A percentile compares a stretch with the other conserved stretches of the same genome.
Conservation (phyloP, 495 filamentous ascomycete genomes). For the Penicillium crystallinum region DNA sequence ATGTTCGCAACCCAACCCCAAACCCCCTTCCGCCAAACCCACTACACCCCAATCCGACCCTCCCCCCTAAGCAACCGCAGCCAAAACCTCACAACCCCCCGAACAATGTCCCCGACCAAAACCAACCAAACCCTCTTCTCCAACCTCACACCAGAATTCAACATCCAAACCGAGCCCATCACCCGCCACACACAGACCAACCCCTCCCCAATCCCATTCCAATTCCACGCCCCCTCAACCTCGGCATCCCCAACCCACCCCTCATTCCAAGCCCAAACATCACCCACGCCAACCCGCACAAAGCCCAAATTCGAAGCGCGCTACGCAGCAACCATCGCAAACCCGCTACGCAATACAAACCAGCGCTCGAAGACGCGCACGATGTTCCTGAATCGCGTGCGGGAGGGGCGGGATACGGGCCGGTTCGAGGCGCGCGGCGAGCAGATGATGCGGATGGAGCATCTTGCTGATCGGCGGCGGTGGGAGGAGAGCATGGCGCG, state of each 20-base stretch:
- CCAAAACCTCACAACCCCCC: conserved; percentile 23
- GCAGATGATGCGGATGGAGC: conserved; percentile 55
- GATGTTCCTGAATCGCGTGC: conserved; percentile 76
- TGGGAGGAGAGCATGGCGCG: conserved; percentile 45
- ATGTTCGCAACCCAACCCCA: conserved; percentile 39
- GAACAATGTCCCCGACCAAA: conserved; percentile 22
- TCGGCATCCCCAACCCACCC: conserved; percentile 3
- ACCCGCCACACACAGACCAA: background rate
- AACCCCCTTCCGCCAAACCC: conserved; percentile 26
- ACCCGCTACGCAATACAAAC: conserved; percentile 21
- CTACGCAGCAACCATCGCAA: conserved; percentile 25
- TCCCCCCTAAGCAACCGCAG: conserved; percentile 40
- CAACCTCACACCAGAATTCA: conserved; percentile 8
- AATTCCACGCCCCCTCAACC: background rate
- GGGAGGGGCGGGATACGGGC: conserved; percentile 63
- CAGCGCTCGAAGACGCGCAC: conserved; percentile 30
- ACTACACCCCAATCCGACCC: conserved; percentile 51
- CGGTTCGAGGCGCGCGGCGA: conserved; percentile 67
- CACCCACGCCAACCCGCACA: background rate
- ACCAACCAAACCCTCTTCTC: too few relatives aligned
- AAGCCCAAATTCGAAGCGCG: conserved; percentile 27
- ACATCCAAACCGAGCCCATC: conserved; percentile 11
- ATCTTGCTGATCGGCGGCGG: conserved; percentile 44
- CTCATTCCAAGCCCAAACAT: background rate
- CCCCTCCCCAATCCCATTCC: conserved; percentile 11